A percentile compares a stretch with the other conserved stretches of the same genome.
Conservation (phyloP, 2,329 filamentous ascomycete species). For the Nothopassalora personata region DNA sequence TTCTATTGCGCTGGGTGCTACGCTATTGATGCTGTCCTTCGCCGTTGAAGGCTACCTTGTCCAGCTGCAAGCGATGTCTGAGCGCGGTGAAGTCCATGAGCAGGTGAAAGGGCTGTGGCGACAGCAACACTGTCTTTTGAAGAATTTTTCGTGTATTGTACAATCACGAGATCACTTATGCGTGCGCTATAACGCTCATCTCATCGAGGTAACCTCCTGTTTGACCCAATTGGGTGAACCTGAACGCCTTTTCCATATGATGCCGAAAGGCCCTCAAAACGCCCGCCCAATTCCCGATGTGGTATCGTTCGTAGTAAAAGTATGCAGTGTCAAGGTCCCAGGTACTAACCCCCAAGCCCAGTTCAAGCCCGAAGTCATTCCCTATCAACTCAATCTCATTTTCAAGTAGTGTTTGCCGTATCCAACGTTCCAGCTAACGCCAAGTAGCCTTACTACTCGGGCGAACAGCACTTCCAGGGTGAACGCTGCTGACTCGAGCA, state of each 20-base stretch:
- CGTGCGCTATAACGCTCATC: neutral
- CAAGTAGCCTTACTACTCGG: neutral
- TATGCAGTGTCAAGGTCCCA: neutral
- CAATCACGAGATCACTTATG: neutral
- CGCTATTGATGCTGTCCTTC: no score
- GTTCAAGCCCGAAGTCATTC: neutral
- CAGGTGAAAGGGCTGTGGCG: neutral
- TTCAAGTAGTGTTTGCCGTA: neutral
- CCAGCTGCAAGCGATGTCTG: no score
- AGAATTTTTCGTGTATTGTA: neutral
- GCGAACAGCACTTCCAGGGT: slow-evolving; percentile 6
- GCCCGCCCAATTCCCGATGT: neutral
- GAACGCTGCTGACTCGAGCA: slow-evolving; percentile 5
- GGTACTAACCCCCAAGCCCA: neutral
- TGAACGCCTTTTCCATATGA: neutral
- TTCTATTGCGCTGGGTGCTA: no score
- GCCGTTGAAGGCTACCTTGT: no score
- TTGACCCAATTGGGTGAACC: neutral
- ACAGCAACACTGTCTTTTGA: neutral
- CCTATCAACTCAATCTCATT: neutral
- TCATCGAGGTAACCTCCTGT: neutral
- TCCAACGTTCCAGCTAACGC: neutral
- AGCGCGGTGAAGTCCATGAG: no score
- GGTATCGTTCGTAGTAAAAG: neutral
- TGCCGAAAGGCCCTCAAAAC: neutral